A percentile compares a stretch with the other conserved stretches of the same genome.
These are phyloP conservation scores for Aegilops longissima DNA, from an alignment of 176 grass and related monocot species.

Conservation along the genomic window DNA sequence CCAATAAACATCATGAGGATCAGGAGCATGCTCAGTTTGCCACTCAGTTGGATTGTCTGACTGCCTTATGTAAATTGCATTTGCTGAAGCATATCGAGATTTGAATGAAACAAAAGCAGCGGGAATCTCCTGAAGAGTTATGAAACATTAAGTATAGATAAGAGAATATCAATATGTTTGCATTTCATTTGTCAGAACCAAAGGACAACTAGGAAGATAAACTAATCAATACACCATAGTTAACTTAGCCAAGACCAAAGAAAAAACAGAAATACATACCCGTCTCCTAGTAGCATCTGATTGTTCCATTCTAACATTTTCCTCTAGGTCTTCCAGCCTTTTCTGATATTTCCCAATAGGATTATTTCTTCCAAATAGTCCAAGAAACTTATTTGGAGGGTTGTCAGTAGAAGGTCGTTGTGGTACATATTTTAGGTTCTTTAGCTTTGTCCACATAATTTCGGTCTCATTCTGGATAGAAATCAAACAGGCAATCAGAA, in stretches of 20 bases:
- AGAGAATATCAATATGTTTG: constrained; percentile 2
- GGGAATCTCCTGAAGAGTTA: constrained; percentile 60
- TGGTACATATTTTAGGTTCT: constrained; percentile 56
- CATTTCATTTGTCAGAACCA: background rate
- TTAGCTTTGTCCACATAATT: constrained; percentile 67
- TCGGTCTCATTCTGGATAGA: constrained; percentile 76
- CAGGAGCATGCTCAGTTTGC: constrained; percentile 87
- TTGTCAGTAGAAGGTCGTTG: constrained; percentile 19
- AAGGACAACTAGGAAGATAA: constrained; percentile 5
- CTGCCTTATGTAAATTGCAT: constrained; percentile 72
- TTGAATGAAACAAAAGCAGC: constrained; percentile 90
- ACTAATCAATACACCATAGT: background rate
- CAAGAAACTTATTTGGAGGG: constrained; percentile 52
- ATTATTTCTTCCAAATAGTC: constrained; percentile 70
- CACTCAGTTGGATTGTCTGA: constrained; percentile 80
- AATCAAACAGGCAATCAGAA: constrained; percentile 28
- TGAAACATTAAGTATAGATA: constrained; percentile 13
- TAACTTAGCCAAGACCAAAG: background rate
- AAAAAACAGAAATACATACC: constrained; percentile 39
- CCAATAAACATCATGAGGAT: constrained; percentile 88
- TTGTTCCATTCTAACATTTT: constrained; percentile 87
- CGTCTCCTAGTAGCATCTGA: constrained; percentile 61
- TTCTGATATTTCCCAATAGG: constrained; percentile 48
- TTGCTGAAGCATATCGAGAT: constrained; percentile 72
- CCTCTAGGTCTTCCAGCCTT: constrained; percentile 79